Conservation (phyloP, 192 early-diverging fungal species). For the Coemansia sp. region DNA sequence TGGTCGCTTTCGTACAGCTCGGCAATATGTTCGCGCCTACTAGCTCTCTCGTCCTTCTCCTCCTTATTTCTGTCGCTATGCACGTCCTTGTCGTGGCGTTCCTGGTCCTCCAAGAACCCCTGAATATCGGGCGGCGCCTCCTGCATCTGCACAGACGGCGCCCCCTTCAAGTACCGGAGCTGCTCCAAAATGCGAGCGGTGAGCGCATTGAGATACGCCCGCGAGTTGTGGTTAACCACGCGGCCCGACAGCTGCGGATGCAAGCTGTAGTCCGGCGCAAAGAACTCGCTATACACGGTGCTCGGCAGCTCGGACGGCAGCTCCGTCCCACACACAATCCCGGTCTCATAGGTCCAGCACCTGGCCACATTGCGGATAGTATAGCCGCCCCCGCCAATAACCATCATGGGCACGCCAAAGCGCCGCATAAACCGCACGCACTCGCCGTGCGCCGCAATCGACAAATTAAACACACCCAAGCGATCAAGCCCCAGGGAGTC, state of each 20-base stretch:
- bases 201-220: conserved; percentile 76
- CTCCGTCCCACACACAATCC: conserved; percentile 74
- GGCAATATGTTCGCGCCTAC: conserved; percentile 28
- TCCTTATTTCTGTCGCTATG: conserved; percentile 19
- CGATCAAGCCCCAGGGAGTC: conserved; percentile 95
- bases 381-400: conserved; percentile 96
- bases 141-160: conserved; percentile 96
- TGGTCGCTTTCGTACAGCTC: conserved; percentile 51
- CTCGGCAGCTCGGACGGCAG: conserved; percentile 74
- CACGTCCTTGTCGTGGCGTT: conserved; percentile 23
- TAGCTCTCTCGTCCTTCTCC: conserved; percentile 21
- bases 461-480: conserved; percentile 93
- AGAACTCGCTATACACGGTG: conserved; percentile 78
- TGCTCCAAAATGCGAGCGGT: conserved; percentile 80
- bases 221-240: conserved; percentile 87
- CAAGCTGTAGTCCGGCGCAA: conserved; percentile 84
- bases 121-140: conserved; percentile 67
- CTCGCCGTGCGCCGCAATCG: conserved; percentile 85
- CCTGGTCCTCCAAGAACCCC: conserved; percentile 49
- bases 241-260: conserved; percentile 80
- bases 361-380: conserved; percentile 96
- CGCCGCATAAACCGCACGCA: conserved; percentile 89
- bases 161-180: conserved; percentile 78
- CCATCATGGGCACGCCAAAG: conserved; percentile 87
- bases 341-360: conserved; percentile 95